Conservation (phyloP, 2,329 filamentous ascomycete species). For the Sporothrix schenckii region DNA sequence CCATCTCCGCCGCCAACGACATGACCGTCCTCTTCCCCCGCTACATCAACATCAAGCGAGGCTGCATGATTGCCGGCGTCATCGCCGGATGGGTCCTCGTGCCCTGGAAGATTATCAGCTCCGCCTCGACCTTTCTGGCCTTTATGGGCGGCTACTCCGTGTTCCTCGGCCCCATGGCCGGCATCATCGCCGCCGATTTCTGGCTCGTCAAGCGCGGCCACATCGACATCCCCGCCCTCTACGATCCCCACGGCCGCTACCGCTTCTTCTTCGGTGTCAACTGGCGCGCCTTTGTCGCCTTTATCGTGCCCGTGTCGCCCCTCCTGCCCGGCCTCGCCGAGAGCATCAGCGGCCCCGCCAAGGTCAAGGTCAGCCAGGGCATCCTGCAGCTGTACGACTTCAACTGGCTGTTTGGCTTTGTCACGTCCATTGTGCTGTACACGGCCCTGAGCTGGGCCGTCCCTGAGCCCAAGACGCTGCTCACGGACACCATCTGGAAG, state of each 20-base stretch:
- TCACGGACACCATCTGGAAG: slow-evolving; percentile 48
- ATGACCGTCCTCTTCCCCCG: slow-evolving; percentile 57
- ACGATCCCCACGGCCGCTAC: slow-evolving; percentile 48
- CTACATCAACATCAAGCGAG: slow-evolving; percentile 59
- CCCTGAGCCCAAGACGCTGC: slow-evolving; percentile 54
- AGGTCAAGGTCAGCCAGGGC: slow-evolving; percentile 45
- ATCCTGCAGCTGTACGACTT: slow-evolving; percentile 61
- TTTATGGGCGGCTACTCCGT: slow-evolving; percentile 66
- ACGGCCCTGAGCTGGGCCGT: slow-evolving; percentile 52
- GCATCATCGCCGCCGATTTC: slow-evolving; percentile 48
- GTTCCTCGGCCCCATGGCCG: slow-evolving; percentile 49
- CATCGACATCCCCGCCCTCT: slow-evolving; percentile 49
- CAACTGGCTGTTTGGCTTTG: slow-evolving; percentile 68
- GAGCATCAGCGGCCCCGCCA: slow-evolving; percentile 34
- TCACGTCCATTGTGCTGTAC: slow-evolving; percentile 60
- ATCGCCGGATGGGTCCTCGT: slow-evolving; percentile 63
- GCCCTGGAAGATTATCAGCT: slow-evolving; percentile 67
- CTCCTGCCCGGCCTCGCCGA: slow-evolving; percentile 42
- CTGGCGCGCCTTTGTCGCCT: slow-evolving; percentile 38
- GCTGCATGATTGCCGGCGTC: slow-evolving; percentile 59
- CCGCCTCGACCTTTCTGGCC: slow-evolving; percentile 60
- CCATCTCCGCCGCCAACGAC: slow-evolving; percentile 58
- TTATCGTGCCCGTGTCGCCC: slow-evolving; percentile 40
- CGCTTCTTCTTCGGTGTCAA: slow-evolving; percentile 41
- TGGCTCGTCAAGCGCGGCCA: slow-evolving; percentile 45